Base-by-base conservation (phyloP, 441 rosid genomes). In the Pelargonium hybrid region DNA sequence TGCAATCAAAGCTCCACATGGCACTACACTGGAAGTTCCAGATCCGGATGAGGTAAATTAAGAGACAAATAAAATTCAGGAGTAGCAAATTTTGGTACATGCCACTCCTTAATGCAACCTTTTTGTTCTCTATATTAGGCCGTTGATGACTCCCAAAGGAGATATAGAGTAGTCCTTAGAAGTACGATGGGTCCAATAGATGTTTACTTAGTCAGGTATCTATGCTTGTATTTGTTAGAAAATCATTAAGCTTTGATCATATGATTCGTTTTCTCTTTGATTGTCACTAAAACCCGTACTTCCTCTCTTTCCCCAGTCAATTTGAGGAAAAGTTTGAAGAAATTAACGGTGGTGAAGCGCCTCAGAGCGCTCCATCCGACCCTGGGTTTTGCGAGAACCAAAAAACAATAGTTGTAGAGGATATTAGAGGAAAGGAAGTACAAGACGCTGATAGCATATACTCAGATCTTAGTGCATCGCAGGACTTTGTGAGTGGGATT, bases 161-260 rank as follows among this genome's bases (percentile, higher is more conserved):
- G 98, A 86, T 90, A 93, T 82, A 88, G 93, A 82, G 88, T 93
- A 83, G 87, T 90, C 75, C 91, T 93, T 50, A 81, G 98, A 83
- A 93, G 98, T 85, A 84, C 93, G 20, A 91, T 91, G 97, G 98
- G 97, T 73, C 96, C 97, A 11, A 87, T 93, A 72, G 97, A 93
- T 75, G 93, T 93, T 72, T 91, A 93, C 80, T 93, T 93, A 54
- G 92, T 93, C 68, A 93, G 98, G 98, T 93, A 80, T 20, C 5
- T 76, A 70, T 13, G 62, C 73, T 77, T 34, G 64, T 52, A 50
- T 41, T 68, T 20, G 56, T 59, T 73, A 31, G n/a, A 20, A 34
- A 6, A 48, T 62, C 61, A 31, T 13, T 14, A 23, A 23, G 1
- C 1, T 17, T 43, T 63, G 61, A 5, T 8, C 25, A 65, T 17